Percentiles rank a stretch among this genome's conserved stretches.
Evolutionary conservation across 2,329 filamentous ascomycete species (phyloP).

Genomic region (Fusarium globosum): DNA sequence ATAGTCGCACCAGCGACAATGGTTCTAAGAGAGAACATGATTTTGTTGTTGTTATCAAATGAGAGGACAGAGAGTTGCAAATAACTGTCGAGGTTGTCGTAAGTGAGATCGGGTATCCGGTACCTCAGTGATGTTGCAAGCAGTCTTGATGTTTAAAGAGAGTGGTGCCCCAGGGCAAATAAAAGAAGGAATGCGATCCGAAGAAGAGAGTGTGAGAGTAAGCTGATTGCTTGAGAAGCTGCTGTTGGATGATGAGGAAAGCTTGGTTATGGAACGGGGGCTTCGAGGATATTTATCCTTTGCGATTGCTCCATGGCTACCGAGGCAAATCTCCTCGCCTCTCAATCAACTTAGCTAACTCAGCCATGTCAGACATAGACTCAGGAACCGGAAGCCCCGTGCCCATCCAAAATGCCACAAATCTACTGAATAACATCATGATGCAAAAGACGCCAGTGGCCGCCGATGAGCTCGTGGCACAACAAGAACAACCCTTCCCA

Average conservation of each 20-base stretch:
- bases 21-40: conserved; percentile 39
- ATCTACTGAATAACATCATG: not conserved
- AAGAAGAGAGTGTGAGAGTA: conserved; percentile 36
- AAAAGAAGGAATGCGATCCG: conserved; percentile 20
- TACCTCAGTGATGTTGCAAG: conserved; percentile 21
- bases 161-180: conserved; percentile 32
- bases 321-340: not conserved
- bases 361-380: not conserved
- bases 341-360: conserved; percentile 10
- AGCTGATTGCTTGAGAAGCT: conserved; percentile 40
- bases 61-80: conserved; percentile 30
- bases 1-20: conserved; percentile 53
- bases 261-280: conserved; percentile 1
- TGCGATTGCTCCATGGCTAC: not conserved
- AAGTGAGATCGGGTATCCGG: conserved; percentile 1
- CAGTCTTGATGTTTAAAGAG: conserved; percentile 34
- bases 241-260: conserved; percentile 32
- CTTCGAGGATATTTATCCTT: conserved; percentile 41
- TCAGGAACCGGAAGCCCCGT: conserved; percentile 35
- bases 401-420: conserved; percentile 21
- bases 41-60: conserved; percentile 19
- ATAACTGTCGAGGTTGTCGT: conserved; percentile 13
- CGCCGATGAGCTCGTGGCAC: not conserved
- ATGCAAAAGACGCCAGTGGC: conserved; percentile 6
- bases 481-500: conserved; percentile 9